Conservation (phyloP, 345 rosid species). For the Heritiera fomes region DNA sequence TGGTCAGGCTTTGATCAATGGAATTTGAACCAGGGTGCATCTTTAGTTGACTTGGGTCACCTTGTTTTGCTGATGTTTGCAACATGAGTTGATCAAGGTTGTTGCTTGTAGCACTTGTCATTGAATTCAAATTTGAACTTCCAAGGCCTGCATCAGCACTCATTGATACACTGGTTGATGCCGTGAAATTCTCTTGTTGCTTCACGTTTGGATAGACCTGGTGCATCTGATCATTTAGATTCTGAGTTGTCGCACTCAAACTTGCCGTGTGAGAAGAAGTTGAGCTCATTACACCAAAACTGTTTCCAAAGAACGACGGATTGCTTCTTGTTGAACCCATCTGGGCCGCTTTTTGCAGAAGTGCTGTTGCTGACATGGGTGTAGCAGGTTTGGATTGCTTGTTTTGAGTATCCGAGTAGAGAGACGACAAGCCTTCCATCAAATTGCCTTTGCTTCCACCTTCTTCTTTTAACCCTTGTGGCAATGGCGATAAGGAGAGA, state of each 20-base stretch:
- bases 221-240: conserved; percentile 30
- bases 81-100: conserved; percentile 37
- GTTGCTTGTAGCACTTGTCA: conserved; percentile 26
- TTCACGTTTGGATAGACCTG: conserved; percentile 36
- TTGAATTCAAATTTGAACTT: conserved; percentile 33
- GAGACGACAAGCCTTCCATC: conserved; percentile 29
- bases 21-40: conserved; percentile 36
- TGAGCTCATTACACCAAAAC: conserved; percentile 48
- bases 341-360: conserved; percentile 91
- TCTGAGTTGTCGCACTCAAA: conserved; percentile 14
- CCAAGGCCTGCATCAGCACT: conserved; percentile 13
- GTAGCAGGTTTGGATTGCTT: conserved; percentile 39
- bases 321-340: conserved; percentile 90
- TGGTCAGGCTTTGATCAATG: conserved; percentile 51
- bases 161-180: conserved; percentile 17
- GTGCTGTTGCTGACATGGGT: conserved; percentile 90
- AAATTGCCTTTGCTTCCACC: conserved; percentile 29
- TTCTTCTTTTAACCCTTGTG: conserved; percentile 44
- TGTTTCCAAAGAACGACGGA: conserved; percentile 43
- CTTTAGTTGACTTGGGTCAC: conserved; percentile 27
- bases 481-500: conserved; percentile 51
- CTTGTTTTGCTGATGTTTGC: conserved; percentile 35
- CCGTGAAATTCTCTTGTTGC: conserved; percentile 30
- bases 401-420: conserved; percentile 44
- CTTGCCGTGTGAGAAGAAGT: conserved; percentile 40